Conservation (phyloP, 1,139 yeast species). For the Arxiozyma slooffiae region DNA sequence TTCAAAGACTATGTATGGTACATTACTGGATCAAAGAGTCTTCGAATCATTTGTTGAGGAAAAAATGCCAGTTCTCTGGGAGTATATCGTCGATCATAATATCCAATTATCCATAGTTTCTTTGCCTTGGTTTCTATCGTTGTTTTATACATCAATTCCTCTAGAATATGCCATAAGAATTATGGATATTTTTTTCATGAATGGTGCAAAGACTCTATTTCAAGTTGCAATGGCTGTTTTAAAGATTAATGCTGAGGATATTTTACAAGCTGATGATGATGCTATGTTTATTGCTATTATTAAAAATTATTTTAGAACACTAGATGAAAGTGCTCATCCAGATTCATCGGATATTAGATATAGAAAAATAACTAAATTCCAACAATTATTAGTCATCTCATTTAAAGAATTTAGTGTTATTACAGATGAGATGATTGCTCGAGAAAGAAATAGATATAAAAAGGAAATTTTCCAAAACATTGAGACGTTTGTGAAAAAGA, state of each 20-base stretch:
- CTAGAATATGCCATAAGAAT: conserved; percentile 86
- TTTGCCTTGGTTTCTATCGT: conserved; percentile 89
- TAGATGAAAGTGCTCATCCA: conserved; percentile 78
- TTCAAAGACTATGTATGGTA: conserved; percentile 96
- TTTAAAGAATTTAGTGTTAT: conserved; percentile 80
- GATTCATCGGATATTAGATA: conserved; percentile 55
- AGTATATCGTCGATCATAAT: conserved; percentile 65
- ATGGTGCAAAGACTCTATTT: conserved; percentile 82
- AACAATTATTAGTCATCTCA: conserved; percentile 81
- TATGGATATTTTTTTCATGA: conserved; percentile 80
- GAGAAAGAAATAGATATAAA: conserved; percentile 62
- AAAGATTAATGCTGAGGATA: conserved; percentile 75
- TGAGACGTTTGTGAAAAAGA: conserved; percentile 81
- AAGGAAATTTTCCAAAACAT: conserved; percentile 75
- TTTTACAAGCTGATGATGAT: conserved; percentile 77
- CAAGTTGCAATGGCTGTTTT: conserved; percentile 89
- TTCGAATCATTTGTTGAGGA: conserved; percentile 83
- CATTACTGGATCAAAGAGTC: conserved; percentile 84
- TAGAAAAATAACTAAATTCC: conserved; percentile 70
- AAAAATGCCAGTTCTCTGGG: conserved; percentile 84
- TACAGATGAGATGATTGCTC: conserved; percentile 62
- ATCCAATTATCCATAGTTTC: conserved; percentile 93
- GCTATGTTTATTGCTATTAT: conserved; percentile 81
- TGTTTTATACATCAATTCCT: conserved; percentile 90
- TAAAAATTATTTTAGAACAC: conserved; percentile 67